Percentiles rank a stretch among this genome's conserved stretches.
phyloP scores from a whole-genome alignment of 2,329 filamentous ascomycete species.

The Albifimbria verrucaria region DNA sequence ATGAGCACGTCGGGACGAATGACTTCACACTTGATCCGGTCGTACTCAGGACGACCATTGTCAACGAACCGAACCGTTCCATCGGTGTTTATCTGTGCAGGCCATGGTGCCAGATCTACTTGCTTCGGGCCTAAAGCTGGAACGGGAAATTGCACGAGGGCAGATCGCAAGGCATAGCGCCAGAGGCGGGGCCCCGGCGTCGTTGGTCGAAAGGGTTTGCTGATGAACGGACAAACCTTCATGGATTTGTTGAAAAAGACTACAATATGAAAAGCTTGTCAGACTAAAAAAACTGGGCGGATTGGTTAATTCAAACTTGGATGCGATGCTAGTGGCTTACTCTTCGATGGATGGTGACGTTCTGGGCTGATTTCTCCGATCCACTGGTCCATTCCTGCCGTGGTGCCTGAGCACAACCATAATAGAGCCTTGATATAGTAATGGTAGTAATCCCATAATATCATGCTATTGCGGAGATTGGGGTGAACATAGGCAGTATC shows the following conservation, averaged over 20 bases:
- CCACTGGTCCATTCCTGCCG: too few species aligned
- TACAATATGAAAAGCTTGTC: neutral
- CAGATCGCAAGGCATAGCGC: neutral
- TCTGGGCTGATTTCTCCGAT: slow-evolving; percentile 32
- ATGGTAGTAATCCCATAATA: slow-evolving; percentile 40
- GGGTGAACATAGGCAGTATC: slow-evolving; percentile 43
- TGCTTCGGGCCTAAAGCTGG: neutral
- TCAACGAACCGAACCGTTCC: neutral
- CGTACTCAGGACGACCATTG: slow-evolving; percentile 14
- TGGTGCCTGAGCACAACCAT: too few species aligned
- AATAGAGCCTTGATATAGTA: slow-evolving; percentile 33
- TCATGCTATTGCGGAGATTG: slow-evolving; percentile 30
- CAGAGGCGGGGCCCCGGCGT: too few species aligned
- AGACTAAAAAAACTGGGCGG: too few species aligned
- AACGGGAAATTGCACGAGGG: neutral
- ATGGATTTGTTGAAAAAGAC: too few species aligned
- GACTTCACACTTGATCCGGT: slow-evolving; percentile 20
- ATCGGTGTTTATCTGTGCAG: neutral
- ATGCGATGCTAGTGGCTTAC: too few species aligned
- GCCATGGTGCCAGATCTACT: neutral
- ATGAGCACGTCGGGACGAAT: neutral
- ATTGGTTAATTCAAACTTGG: too few species aligned
- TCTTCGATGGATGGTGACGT: slow-evolving; percentile 24
- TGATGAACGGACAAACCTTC: neutral
- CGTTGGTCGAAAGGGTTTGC: neutral